Conservation (phyloP, 805 yeast species). For the Starmerella geochares region DNA sequence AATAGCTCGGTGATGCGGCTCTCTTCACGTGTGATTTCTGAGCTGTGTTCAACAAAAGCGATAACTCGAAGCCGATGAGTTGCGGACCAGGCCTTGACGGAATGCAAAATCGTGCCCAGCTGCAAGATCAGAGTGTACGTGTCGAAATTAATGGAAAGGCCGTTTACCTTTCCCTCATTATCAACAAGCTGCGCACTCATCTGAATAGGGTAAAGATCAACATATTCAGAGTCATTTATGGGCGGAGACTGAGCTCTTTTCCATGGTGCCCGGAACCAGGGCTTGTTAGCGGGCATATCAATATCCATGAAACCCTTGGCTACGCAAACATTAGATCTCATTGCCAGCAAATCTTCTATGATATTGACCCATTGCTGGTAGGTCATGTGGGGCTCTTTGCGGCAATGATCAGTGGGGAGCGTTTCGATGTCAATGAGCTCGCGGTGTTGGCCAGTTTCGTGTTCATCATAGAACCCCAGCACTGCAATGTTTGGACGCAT, state of each 20-base stretch:
- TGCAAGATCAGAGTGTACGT: slow-evolving; percentile 90
- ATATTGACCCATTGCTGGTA: slow-evolving; percentile 84
- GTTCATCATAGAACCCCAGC: slow-evolving; percentile 71
- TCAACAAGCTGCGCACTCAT: slow-evolving; percentile 77
- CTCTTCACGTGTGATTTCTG: slow-evolving; percentile 62
- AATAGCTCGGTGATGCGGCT: slow-evolving; percentile 53
- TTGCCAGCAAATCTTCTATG: slow-evolving; percentile 75
- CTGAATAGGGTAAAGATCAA: slow-evolving; percentile 92
- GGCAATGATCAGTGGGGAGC: slow-evolving; percentile 71
- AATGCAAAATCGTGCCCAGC: slow-evolving; percentile 80
- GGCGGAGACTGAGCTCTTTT: slow-evolving; percentile 25
- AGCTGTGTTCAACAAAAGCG: slow-evolving; percentile 72
- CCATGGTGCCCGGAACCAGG: slow-evolving; percentile 18
- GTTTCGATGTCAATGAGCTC: slow-evolving; percentile 33
- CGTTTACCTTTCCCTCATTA: slow-evolving; percentile 52
- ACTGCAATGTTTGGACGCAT: slow-evolving; percentile 96
- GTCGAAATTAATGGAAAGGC: slow-evolving; percentile 82
- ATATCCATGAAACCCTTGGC: slow-evolving; percentile 75
- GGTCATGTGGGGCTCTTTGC: slow-evolving; percentile 57
- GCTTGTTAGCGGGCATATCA: slow-evolving; percentile 43
- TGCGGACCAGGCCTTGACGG: slow-evolving; percentile 87
- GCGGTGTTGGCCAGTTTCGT: slow-evolving; percentile 20
- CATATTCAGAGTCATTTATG: slow-evolving; percentile 33
- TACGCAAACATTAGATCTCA: slow-evolving; percentile 87
- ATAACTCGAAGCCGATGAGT: slow-evolving; percentile 69